phyloP scores from a whole-genome alignment of 108 stramenopile genomes.

The Cyclotella sp. region DNA sequence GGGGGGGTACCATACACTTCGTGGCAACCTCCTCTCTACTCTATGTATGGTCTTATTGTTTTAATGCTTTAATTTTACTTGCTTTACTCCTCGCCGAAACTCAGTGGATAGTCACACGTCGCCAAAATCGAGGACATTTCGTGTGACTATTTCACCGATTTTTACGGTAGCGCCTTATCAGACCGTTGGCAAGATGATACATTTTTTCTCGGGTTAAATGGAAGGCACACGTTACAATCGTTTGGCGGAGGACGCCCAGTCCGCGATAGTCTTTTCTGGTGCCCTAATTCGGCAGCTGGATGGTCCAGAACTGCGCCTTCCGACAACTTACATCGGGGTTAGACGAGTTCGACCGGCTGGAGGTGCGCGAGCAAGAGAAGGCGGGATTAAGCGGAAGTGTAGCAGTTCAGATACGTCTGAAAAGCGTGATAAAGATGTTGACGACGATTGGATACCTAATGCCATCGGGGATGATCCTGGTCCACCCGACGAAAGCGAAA shows the following conservation, averaged over 20 bases:
- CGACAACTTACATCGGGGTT: conserved; percentile 42
- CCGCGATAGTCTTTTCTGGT: conserved; percentile 31
- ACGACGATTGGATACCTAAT: conserved; percentile 25
- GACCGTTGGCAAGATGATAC: neutral
- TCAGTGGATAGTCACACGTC: too few species aligned
- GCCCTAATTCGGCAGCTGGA: conserved; percentile 24
- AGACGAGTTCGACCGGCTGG: conserved; percentile 31
- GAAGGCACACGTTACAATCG: too few species aligned
- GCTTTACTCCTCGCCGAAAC: too few species aligned
- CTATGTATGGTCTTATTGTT: too few species aligned
- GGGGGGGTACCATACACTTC: too few species aligned
- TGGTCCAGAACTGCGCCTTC: conserved; percentile 22
- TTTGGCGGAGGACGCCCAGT: neutral
- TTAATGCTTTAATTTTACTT: too few species aligned
- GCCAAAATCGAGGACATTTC: too few species aligned
- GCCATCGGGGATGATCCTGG: neutral
- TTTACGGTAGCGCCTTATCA: too few species aligned
- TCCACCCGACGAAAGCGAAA: neutral
- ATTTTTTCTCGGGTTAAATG: too few species aligned
- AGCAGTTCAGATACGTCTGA: neutral
- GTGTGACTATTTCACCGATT: too few species aligned
- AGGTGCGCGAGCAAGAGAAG: neutral
- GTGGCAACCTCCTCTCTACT: too few species aligned
- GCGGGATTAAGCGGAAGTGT: neutral
- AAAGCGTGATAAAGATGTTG: neutral